A percentile compares a stretch with the other conserved stretches of the same genome.
Conservation (phyloP, 306 rosid genomes). For the Ceratonia siliqua region DNA sequence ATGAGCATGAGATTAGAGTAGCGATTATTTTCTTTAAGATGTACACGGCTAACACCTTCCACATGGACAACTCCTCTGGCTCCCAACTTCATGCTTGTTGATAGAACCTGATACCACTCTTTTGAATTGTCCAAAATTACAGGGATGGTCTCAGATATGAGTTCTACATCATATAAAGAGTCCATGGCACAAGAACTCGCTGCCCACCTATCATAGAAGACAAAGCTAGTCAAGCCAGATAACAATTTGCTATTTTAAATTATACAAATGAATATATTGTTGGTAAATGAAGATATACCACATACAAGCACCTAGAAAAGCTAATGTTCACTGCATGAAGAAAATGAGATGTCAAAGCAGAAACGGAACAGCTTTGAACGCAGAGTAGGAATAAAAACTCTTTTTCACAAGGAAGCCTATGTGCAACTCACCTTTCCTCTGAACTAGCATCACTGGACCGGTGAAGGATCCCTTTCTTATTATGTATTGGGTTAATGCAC, state of each 20-base stretch:
- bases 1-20: conserved; percentile 77
- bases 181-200: conserved; percentile 84
- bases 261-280: neutral
- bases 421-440: conserved; percentile 63
- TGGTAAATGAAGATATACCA: neutral
- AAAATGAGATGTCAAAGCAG: conserved; percentile 1
- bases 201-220: conserved; percentile 68
- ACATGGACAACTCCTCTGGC: conserved; percentile 76
- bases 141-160: conserved; percentile 71
- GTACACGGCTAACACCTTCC: conserved; percentile 54
- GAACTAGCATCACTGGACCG: conserved; percentile 44
- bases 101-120: conserved; percentile 70
- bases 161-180: conserved; percentile 75
- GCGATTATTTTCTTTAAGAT: conserved; percentile 58
- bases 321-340: neutral
- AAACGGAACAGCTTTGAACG: neutral
- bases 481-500: conserved; percentile 93
- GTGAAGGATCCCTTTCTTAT: conserved; percentile 89
- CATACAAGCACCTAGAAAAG: neutral
- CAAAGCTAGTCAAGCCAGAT: conserved; percentile 17
- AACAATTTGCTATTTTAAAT: neutral
- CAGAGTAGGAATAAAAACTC: neutral
- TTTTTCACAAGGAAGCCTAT: neutral
- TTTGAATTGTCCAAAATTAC: conserved; percentile 87
- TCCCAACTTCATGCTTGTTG: conserved; percentile 79